phyloP scores from a whole-genome alignment of 176 grass and related monocot species.

The Thinopyrum elongatum region DNA sequence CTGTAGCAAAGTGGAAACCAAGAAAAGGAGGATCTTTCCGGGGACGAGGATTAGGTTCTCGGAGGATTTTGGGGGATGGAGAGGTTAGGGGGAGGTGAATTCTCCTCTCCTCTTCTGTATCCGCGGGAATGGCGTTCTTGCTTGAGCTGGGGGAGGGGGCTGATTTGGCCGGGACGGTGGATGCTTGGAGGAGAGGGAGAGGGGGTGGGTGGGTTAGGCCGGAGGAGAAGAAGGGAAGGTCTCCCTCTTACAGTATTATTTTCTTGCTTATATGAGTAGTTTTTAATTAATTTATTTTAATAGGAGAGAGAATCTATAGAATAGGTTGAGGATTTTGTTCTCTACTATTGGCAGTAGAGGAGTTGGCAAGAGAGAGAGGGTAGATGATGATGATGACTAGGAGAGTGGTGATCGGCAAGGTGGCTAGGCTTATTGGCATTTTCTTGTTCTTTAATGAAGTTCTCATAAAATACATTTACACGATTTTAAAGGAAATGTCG shows the following conservation, averaged over 20 bases:
- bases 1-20: constrained; percentile 31
- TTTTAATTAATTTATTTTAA: neutral
- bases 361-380: constrained; percentile 10
- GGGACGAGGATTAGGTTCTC: constrained; percentile 33
- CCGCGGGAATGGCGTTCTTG: constrained; percentile 33
- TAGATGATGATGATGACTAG: constrained; percentile 29
- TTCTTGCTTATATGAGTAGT: neutral
- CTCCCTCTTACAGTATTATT: constrained; percentile 11
- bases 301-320: constrained; percentile 36
- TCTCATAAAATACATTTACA: neutral
- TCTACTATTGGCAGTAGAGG: constrained; percentile 3
- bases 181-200: neutral
- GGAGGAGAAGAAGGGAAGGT: neutral
- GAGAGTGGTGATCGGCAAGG: constrained; percentile 34
- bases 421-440: constrained; percentile 37
- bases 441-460: neutral
- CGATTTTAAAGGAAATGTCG: neutral
- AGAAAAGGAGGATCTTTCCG: constrained; percentile 46
- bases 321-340: constrained; percentile 42
- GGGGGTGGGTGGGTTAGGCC: constrained; percentile 20
- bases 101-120: constrained; percentile 21
- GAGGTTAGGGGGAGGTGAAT: constrained; percentile 25
- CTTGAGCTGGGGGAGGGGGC: neutral
- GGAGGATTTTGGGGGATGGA: constrained; percentile 19
- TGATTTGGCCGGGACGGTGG: constrained; percentile 26